Percentiles rank a stretch among this genome's conserved stretches.
Conservation (phyloP, 192 early-diverging fungal genomes). For the Entomortierella lignicola region DNA sequence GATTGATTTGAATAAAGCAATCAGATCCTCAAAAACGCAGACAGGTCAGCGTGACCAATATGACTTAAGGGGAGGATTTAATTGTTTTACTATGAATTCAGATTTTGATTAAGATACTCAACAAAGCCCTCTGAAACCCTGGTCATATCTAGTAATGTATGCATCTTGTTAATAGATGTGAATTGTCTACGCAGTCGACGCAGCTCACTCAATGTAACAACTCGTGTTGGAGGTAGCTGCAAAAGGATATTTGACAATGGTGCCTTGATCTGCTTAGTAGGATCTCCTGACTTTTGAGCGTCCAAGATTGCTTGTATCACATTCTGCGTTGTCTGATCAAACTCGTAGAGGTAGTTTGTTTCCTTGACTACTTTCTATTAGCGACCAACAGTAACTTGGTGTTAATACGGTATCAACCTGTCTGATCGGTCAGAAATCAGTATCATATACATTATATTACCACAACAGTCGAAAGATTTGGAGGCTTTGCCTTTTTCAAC, state of each 20-base stretch:
- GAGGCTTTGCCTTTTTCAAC: constrained; percentile 76
- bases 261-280: constrained; percentile 40
- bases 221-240: constrained; percentile 75
- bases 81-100: constrained; percentile 49
- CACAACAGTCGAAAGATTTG: constrained; percentile 88
- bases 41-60: neutral
- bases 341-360: constrained; percentile 92
- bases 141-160: constrained; percentile 77
- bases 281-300: constrained; percentile 72
- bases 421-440: neutral
- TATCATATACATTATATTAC: constrained; percentile 42
- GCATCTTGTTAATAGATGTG: constrained; percentile 88
- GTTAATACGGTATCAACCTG: neutral
- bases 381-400: neutral
- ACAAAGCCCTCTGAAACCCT: constrained; percentile 88
- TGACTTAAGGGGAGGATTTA: neutral
- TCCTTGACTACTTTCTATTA: constrained; percentile 85
- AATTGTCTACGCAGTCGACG: constrained; percentile 85
- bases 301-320: constrained; percentile 83
- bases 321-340: constrained; percentile 85
- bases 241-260: constrained; percentile 41
- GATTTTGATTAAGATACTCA: constrained; percentile 91
- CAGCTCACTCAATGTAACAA: constrained; percentile 83
- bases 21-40: neutral
- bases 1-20: too few relatives aligned